Evolutionary conservation across 768 basidiomycete genomes (phyloP).

Genomic region (Leucosporidium yakuticum): DNA sequence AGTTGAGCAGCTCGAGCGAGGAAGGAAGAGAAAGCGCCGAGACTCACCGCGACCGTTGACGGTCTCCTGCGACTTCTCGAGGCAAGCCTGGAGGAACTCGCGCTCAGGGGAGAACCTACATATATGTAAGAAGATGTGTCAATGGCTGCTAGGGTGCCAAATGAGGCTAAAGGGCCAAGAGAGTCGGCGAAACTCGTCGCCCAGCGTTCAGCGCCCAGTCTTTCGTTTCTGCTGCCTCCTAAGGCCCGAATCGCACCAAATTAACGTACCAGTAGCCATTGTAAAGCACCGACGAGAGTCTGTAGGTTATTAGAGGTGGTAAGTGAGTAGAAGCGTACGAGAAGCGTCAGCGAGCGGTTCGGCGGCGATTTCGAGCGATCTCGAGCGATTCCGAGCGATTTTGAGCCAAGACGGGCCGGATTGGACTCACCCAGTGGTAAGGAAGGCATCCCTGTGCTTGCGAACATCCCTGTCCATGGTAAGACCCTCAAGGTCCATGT

Average conservation of each 20-base stretch:
- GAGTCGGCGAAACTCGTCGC: not conserved
- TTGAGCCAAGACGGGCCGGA: not conserved
- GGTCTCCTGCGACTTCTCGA: conserved; percentile 89
- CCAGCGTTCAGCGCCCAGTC: not conserved
- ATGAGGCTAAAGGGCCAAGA: not conserved
- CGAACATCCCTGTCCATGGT: conserved; percentile 98
- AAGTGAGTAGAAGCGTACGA: not conserved
- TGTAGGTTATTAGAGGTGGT: not conserved
- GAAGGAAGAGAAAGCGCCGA: too few species aligned
- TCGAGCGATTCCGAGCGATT: not conserved
- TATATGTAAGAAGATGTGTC: too few species aligned
- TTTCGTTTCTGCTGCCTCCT: too few species aligned
- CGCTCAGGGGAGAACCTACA: conserved; percentile 99
- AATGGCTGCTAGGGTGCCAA: not conserved
- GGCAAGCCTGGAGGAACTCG: conserved; percentile 83
- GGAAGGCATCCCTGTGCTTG: conserved; percentile 86
- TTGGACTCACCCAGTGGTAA: conserved; percentile 60
- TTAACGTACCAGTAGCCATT: not conserved
- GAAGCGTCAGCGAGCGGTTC: not conserved
- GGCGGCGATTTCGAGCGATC: not conserved
- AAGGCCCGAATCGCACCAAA: not conserved
- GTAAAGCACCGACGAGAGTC: not conserved
- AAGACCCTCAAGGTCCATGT: conserved; percentile 93
- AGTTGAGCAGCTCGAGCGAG: too few species aligned
- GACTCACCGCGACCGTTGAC: conserved; percentile 66